Base-by-base conservation (phyloP, 2,329 filamentous ascomycete species). In the Colletotrichum scovillei region DNA sequence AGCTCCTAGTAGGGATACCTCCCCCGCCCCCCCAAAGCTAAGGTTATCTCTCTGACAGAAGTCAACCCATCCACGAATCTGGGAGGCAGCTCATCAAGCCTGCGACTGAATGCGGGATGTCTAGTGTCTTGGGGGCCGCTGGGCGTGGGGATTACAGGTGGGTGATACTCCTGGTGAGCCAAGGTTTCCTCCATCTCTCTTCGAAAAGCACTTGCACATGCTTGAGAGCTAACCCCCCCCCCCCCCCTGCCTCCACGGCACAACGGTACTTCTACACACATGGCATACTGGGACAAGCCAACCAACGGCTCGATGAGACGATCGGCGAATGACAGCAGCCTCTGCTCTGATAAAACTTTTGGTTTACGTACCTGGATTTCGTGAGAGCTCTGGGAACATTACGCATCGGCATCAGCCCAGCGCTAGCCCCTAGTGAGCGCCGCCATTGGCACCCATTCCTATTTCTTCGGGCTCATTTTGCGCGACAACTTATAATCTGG, bases 321-420 rank as follows among this genome's bases (percentile, higher is more conserved):
- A 66, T 49, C 63, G 67, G 70, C 62, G 69, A 79, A 75, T 78
- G 67, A 71, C 63, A 73, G 57, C 55, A n/a, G 63, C 65, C 19
- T 60, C 63, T 19, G 26, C 49, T 19, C 46, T 52, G 71, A 73
- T 73, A 73, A 73, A 49, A 42, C 38, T 60, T 35, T 62, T 30
- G 46, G 69, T 74, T 82, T 83, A 83, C 81, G 80, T 82, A 82
- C 79, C 81, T 77, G 76, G 79, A 83, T 81, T 82, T 81, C 79
- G 74, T 81, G 79, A 79, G 67, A 42, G 63, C 60, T 59, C 63
- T 30, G 14, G 35, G 35, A 16, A 26, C 60, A 73, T 73, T 62
- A 67, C 59, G 67, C 70, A 65, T 71, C 56, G 35, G 62, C 67
- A 57, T 65, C 24, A 9, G 30, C 58, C 57, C 38, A 32, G 65